These are phyloP conservation scores for Meyerozyma sp. DNA, from an alignment of 1,139 yeast genomes.

Conservation along the genomic window DNA sequence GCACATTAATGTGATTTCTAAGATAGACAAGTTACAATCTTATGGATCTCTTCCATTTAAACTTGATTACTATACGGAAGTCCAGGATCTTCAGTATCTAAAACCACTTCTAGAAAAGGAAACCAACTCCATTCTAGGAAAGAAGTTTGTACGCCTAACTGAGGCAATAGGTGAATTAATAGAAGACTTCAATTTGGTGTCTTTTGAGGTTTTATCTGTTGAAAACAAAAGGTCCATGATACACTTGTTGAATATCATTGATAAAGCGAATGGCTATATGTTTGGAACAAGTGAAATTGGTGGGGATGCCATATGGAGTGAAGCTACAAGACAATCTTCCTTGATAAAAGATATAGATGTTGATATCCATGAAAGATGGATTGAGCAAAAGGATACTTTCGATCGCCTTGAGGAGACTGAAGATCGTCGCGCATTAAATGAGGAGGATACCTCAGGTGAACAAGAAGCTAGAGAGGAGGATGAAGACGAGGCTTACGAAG, in stretches of 20 bases:
- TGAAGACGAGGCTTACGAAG: conserved; percentile 71
- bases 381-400: conserved; percentile 72
- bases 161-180: conserved; percentile 78
- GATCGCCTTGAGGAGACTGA: conserved; percentile 57
- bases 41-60: conserved; percentile 62
- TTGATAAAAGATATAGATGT: conserved; percentile 42
- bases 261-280: conserved; percentile 88
- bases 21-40: conserved; percentile 72
- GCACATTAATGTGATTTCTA: conserved; percentile 57
- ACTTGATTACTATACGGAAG: conserved; percentile 86
- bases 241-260: conserved; percentile 65
- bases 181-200: conserved; percentile 80
- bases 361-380: conserved; percentile 95
- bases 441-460: conserved; percentile 8
- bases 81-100: conserved; percentile 70
- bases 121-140: conserved; percentile 54
- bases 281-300: conserved; percentile 92
- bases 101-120: conserved; percentile 70
- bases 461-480: conserved; percentile 26
- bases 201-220: conserved; percentile 83
- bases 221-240: conserved; percentile 94
- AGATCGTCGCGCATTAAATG: conserved; percentile 25
- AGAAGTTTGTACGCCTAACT: conserved; percentile 64
- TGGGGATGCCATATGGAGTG: conserved; percentile 95
- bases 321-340: conserved; percentile 81